Evolutionary conservation across 1,139 yeast species (phyloP), one percentile per base, ranked within the genome.

Genomic region (Candida mesenterica): DNA sequence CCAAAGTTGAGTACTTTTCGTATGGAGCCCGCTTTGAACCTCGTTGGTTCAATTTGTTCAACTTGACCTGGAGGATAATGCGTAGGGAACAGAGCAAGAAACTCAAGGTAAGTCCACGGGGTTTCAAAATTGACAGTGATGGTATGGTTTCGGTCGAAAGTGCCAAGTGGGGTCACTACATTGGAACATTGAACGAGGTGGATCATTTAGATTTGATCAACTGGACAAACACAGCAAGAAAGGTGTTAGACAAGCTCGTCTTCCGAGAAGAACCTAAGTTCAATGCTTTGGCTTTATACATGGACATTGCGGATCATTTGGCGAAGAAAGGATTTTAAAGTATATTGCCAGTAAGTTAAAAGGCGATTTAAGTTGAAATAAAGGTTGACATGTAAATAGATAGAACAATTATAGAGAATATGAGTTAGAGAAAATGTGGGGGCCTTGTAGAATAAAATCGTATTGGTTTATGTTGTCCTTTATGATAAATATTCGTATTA

Each of bases 181-280:
- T 81, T 45, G 97, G 96, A 0, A 84, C 94, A 0, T 57, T 89
- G 28, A 79, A 79, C 30, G 72, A 80, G 44, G 89, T 86, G 3
- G 96, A 89, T 56, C 97, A 89, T 58, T 64, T 87, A 44, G 96
- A 89, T 54, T 65, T 88, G 39, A 85, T 88, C 30, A 88, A 88
- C 41, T 86, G 94, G 94, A 75, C 83, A 33, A 83, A 82, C 48
- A 57, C 68, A n/a, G 42, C 75, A 4, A 68, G 78, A 40, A 46
- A 55, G 1, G 46, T 49, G 3, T 44, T 65, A 13, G 68, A 66
- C 40, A 64, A 68, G 47, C 49, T 55, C 0, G 43, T 67, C 44
- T 64, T 63, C 35, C 53, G 59, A 12, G 53, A 53, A 29, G 53
- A 54, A 4, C 73, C 77, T 3, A 61, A 65, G 13, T 84, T 86